These are phyloP conservation scores for Cetradonia linearis DNA, from an alignment of 495 filamentous ascomycete genomes.

Conservation along the genomic window DNA sequence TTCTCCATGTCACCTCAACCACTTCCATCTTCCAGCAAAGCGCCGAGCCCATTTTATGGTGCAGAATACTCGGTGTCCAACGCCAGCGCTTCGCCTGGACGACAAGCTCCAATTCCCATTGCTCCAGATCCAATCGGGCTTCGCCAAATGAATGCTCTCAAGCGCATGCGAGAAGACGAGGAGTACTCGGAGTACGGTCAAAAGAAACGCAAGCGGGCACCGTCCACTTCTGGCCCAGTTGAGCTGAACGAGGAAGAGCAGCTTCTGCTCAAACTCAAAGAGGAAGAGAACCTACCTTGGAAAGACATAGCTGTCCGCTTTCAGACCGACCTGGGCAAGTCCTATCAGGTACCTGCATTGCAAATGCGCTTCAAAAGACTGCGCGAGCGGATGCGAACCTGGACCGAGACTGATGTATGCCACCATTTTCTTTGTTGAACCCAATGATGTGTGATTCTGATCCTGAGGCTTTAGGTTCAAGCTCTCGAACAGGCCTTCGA, in stretches of 20 bases:
- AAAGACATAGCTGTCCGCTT: constrained; percentile 58
- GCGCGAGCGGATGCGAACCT: constrained; percentile 51
- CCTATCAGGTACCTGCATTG: constrained; percentile 56
- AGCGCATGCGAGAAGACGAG: constrained; percentile 26
- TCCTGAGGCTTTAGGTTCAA: constrained; percentile 32
- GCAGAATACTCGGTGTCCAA: constrained; percentile 19
- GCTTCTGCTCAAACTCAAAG: constrained; percentile 54
- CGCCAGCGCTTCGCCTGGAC: constrained; percentile 19
- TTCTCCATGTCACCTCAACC: constrained; percentile 25
- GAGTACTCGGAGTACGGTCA: constrained; percentile 25
- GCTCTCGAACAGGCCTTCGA: constrained; percentile 39
- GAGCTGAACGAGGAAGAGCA: constrained; percentile 53
- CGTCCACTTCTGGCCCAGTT: constrained; percentile 25
- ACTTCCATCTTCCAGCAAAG: constrained; percentile 15
- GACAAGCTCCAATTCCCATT: constrained; percentile 23
- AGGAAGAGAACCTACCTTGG: constrained; percentile 59
- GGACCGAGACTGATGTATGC: constrained; percentile 59
- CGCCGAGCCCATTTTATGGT: constrained; percentile 20
- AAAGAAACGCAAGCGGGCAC: constrained; percentile 25
- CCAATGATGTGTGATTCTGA: constrained; percentile 23
- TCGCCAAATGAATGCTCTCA: constrained; percentile 27
- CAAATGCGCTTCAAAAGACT: constrained; percentile 65
- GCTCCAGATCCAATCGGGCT: constrained; percentile 27
- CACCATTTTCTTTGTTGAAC: constrained; percentile 17
- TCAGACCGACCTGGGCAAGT: constrained; percentile 50